Conservation (phyloP, 148 eudicot species). For the Arbutus unedo region DNA sequence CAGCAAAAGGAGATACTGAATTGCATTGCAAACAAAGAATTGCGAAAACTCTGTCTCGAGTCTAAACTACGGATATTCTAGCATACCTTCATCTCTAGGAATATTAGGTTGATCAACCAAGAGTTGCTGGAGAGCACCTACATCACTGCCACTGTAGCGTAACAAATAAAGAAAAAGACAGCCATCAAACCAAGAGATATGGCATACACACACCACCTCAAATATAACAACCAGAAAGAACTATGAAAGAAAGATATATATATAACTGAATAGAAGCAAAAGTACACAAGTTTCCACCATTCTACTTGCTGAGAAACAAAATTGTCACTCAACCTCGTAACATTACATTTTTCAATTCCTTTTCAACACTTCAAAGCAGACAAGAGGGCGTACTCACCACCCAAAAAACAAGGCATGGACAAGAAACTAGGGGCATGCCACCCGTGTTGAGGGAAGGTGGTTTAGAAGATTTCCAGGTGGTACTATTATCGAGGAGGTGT, state of each 20-base stretch:
- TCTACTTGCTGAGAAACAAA: not conserved
- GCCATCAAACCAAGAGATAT: not conserved
- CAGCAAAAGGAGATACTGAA: not conserved
- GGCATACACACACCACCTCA: not conserved
- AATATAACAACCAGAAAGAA: not conserved
- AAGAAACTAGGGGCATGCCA: not conserved
- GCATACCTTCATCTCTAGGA: slow-evolving; percentile 66
- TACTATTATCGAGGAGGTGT: not conserved
- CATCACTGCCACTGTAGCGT: slow-evolving; percentile 45
- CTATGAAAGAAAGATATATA: not conserved
- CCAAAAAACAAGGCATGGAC: too few species aligned
- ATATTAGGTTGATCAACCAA: slow-evolving; percentile 89
- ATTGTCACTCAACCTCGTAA: not conserved
- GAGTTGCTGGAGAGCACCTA: slow-evolving; percentile 70
- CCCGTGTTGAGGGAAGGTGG: not conserved
- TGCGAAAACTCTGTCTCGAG: not conserved
- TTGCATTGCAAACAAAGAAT: not conserved
- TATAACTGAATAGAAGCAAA: not conserved
- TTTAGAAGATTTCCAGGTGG: not conserved
- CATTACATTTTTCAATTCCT: not conserved
- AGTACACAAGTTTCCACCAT: too few species aligned
- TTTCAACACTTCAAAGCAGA: not conserved
- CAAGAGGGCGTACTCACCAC: not conserved
- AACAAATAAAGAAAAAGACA: not conserved
- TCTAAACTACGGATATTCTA: not conserved